Base-by-base conservation (phyloP, 2,329 filamentous ascomycete genomes). In the Clonostachys chloroleuca region DNA sequence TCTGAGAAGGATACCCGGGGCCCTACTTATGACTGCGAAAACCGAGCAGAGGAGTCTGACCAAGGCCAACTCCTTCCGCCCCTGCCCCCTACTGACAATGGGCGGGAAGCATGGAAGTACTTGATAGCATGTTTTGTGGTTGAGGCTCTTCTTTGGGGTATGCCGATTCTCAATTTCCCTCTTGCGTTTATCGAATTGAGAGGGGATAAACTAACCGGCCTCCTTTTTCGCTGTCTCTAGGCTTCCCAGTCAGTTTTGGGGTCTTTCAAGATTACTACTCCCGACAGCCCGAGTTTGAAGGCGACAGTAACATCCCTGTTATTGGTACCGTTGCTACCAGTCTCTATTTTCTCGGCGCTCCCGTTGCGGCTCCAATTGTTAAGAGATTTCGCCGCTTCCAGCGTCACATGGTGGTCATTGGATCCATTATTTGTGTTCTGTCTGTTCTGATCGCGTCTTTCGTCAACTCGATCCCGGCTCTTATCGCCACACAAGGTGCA, bases 221-320 rank as follows among this genome's bases (percentile, higher is more conserved):
- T 30, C 3, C 9, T 10, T 30, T 39, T 39, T 18, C 17, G 14
- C 12, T 39, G 12, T 18, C 8, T 39, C 36, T 39, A 86, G 83
- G 84, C 3, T 87, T 88, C 48, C 80, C 83, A 0, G 83, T 83
- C 47, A 75, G 82, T 0, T 89, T 84, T 59, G 86, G 85, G 40
- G 74, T 89, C 20, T 88, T 89, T 56, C 83, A 88, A 54, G 75
- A 84, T 45, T 85, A 86, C 61, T 89, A 89, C 60, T 76, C 71
- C 35, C 75, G 69, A 2, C 73, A 83, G 49, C 72, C 72, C 5
- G 77, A 80, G 2, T 88, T 88, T 47, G 64, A 66, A 5, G 73
- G 73, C 3, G 72, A 73, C 0, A 68, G 72, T 30, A 68, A 73
- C 40, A 80, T 87, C 44, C 74, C 83, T 33, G 69, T 81, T 13